phyloP scores from a whole-genome alignment of 208 protist species.

The Trypanosoma vivax region DNA sequence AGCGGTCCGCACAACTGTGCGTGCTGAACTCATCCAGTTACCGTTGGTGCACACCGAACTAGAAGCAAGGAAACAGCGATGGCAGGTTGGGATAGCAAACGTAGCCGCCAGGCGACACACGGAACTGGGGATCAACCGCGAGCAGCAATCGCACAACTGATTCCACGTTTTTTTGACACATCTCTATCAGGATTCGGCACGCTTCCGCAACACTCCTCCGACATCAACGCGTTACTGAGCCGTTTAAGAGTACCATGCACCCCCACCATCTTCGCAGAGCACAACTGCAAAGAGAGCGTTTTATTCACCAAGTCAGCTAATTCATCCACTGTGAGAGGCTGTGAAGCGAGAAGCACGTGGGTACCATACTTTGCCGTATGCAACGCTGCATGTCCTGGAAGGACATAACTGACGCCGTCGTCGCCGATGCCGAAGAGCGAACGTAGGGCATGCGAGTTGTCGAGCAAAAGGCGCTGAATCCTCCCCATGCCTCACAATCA shows the following conservation, averaged over 20 bases:
- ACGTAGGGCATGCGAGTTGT: too few relatives aligned
- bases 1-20: background rate
- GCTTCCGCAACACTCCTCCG: background rate
- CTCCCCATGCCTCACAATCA: too few relatives aligned
- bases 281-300: background rate
- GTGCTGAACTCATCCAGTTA: constrained; percentile 1
- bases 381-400: constrained; percentile 14
- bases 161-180: constrained; percentile 1
- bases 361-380: constrained; percentile 34
- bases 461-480: background rate
- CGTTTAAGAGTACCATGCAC: background rate
- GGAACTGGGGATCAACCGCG: constrained; percentile 50
- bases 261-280: background rate
- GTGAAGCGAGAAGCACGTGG: constrained; percentile 31
- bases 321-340: constrained; percentile 23
- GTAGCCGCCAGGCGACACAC: constrained; percentile 29
- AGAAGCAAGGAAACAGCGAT: constrained; percentile 36
- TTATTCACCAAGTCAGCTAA: constrained; percentile 14
- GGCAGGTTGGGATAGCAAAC: constrained; percentile 60
- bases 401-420: background rate
- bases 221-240: background rate
- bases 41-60: constrained; percentile 7
- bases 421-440: background rate
- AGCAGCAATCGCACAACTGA: constrained; percentile 43
- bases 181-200: background rate